Conservation (phyloP, 164 flowering plant species). For the Vitis cinerea region DNA sequence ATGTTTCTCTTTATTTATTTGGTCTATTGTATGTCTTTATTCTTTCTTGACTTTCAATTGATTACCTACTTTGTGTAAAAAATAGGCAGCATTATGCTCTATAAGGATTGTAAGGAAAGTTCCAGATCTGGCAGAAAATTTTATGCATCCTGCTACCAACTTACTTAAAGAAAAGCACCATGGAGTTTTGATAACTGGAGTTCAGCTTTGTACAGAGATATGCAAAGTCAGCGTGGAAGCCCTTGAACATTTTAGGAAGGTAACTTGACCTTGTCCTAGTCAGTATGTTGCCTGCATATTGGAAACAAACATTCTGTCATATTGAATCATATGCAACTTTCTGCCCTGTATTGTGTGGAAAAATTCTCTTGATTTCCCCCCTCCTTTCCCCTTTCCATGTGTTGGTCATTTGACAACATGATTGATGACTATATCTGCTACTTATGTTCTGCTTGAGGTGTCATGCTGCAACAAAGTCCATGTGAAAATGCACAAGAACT, state of each 20-base stretch:
- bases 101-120: conserved; percentile 94
- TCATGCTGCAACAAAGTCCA: not conserved
- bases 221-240: conserved; percentile 91
- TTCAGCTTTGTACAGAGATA: conserved; percentile 92
- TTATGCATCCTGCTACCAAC: conserved; percentile 74
- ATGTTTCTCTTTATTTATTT: not conserved
- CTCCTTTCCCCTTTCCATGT: not conserved
- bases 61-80: conserved; percentile 7
- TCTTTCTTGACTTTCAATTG: conserved; percentile 5
- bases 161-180: conserved; percentile 97
- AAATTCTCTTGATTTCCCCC: not conserved
- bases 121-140: conserved; percentile 96
- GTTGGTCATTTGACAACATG: not conserved
- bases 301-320: not conserved
- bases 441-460: not conserved
- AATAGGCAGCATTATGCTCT: conserved; percentile 92
- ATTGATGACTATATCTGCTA: not conserved
- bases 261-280: conserved; percentile 20
- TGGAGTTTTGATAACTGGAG: conserved; percentile 85
- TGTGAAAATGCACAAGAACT: not conserved
- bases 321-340: not conserved
- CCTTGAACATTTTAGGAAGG: conserved; percentile 88
- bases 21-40: not conserved
- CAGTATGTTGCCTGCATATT: not conserved
- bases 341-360: not conserved